Percentiles rank a stretch among this genome's conserved stretches.
Conservation (phyloP, 768 basidiomycete genomes). For the Boletus pseudo-olivaceus region DNA sequence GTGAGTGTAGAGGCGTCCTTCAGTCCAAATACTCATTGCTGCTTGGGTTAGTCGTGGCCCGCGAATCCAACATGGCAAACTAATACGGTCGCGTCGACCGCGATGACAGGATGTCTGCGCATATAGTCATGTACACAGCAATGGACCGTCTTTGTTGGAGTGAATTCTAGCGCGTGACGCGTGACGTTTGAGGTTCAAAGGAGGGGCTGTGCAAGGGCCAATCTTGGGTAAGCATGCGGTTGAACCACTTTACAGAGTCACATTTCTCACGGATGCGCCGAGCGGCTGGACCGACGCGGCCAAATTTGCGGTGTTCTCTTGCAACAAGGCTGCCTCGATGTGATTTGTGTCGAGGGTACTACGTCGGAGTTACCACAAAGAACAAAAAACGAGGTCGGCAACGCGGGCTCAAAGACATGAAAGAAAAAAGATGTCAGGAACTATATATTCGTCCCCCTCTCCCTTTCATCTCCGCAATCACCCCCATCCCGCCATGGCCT, state of each 20-base stretch:
- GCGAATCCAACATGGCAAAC: constrained; percentile 67
- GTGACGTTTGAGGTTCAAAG: constrained; percentile 13
- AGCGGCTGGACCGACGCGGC: constrained; percentile 10
- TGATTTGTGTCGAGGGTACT: constrained; percentile 32
- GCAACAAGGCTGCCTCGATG: constrained; percentile 38
- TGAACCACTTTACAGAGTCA: constrained; percentile 26
- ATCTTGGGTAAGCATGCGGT: constrained; percentile 21
- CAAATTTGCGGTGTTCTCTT: constrained; percentile 15
- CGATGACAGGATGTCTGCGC: constrained; percentile 17
- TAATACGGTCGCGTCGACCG: constrained; percentile 62
- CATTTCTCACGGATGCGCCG: constrained; percentile 29
- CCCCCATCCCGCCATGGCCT: constrained; percentile 23
- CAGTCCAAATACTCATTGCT: background rate
- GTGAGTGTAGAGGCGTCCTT: constrained; percentile 40
- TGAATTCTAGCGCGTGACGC: constrained; percentile 2
- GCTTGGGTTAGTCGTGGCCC: constrained; percentile 59
- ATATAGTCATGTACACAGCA: constrained; percentile 12
- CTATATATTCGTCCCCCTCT: constrained; percentile 28
- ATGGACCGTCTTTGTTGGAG: constrained; percentile 9
- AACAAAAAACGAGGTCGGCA: constrained; percentile 41
- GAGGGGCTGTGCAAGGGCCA: no score
- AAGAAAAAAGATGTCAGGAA: constrained; percentile 31
- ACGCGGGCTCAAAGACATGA: constrained; percentile 37
- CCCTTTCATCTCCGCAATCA: constrained; percentile 17
- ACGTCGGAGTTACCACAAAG: constrained; percentile 38